Evolutionary conservation across 225 moss, liverwort and hornwort genomes (phyloP).

Genomic region (Pleurozium schreberi): DNA sequence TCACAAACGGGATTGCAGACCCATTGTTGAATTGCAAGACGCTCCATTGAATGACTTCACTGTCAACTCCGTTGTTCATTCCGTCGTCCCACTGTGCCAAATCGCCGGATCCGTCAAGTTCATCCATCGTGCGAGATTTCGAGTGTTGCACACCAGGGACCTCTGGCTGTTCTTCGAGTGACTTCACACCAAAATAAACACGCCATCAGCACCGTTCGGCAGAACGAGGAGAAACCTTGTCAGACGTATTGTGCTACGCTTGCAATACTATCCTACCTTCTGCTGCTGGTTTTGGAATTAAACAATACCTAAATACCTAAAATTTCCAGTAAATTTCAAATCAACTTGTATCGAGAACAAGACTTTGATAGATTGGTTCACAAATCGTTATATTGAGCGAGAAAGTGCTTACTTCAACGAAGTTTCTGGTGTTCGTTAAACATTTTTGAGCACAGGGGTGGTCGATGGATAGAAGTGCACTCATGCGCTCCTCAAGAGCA

Average conservation of each 20-base stretch:
- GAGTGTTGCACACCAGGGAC: constrained; percentile 21
- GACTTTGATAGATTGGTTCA: not conserved
- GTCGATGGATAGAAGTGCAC: constrained; percentile 76
- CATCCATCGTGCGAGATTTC: constrained; percentile 34
- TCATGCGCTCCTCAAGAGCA: constrained; percentile 76
- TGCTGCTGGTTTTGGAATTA: not conserved
- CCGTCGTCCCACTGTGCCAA: constrained; percentile 52
- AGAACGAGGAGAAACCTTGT: not conserved
- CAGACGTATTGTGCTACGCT: not conserved
- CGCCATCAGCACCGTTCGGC: not conserved
- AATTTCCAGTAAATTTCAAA: not conserved
- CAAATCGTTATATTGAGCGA: not conserved
- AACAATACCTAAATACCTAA: not conserved
- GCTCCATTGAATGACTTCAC: constrained; percentile 94
- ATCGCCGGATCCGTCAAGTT: constrained; percentile 30
- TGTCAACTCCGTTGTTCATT: constrained; percentile 34
- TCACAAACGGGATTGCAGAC: constrained; percentile 72
- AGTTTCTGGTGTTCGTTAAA: constrained; percentile 51
- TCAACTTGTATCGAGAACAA: not conserved
- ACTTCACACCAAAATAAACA: constrained; percentile 10
- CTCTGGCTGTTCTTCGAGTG: constrained; percentile 30
- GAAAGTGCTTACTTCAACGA: constrained; percentile 43
- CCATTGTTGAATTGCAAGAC: constrained; percentile 96
- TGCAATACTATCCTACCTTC: not conserved
- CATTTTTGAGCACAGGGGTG: constrained; percentile 64